These are phyloP conservation scores for Dichotomopilus funicola DNA, from an alignment of 2,329 filamentous ascomycete genomes.

Conservation along the genomic window DNA sequence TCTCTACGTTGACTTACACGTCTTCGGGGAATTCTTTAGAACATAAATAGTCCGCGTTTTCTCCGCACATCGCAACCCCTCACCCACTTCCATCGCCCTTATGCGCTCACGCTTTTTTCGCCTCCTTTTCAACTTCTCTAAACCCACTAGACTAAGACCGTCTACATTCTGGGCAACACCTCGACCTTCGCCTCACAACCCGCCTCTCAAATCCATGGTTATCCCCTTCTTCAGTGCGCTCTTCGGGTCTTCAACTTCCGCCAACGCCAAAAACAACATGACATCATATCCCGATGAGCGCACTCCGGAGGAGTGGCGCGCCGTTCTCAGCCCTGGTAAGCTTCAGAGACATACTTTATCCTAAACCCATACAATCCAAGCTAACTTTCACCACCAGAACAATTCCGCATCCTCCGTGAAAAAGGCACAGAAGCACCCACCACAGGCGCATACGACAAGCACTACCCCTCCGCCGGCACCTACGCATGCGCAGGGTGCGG, in stretches of 20 bases:
- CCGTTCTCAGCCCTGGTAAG: slow-evolving; percentile 60
- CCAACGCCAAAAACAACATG: slow-evolving; percentile 45
- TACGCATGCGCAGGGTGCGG: slow-evolving; percentile 86
- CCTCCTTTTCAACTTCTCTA: slow-evolving; percentile 41
- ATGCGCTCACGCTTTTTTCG: slow-evolving; percentile 43
- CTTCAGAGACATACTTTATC: background rate
- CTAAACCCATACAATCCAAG: background rate
- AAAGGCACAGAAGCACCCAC: slow-evolving; percentile 84
- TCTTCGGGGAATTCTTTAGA: too few species aligned
- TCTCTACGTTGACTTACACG: too few species aligned
- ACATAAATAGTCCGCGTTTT: background rate
- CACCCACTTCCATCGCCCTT: slow-evolving; percentile 28
- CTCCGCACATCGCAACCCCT: background rate
- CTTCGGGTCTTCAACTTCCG: slow-evolving; percentile 57
- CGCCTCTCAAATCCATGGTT: slow-evolving; percentile 52
- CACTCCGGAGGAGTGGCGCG: slow-evolving; percentile 78
- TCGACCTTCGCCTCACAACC: slow-evolving; percentile 18
- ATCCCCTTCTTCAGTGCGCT: slow-evolving; percentile 74
- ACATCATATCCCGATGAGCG: slow-evolving; percentile 67
- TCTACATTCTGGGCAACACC: slow-evolving; percentile 18
- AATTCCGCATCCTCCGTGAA: slow-evolving; percentile 87
- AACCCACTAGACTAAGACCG: slow-evolving; percentile 32
- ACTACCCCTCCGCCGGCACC: slow-evolving; percentile 66
- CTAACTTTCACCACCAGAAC: slow-evolving; percentile 50
- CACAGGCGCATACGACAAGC: slow-evolving; percentile 81